Conservation (phyloP, 208 protist genomes). For the Leishmania lainsoni region DNA sequence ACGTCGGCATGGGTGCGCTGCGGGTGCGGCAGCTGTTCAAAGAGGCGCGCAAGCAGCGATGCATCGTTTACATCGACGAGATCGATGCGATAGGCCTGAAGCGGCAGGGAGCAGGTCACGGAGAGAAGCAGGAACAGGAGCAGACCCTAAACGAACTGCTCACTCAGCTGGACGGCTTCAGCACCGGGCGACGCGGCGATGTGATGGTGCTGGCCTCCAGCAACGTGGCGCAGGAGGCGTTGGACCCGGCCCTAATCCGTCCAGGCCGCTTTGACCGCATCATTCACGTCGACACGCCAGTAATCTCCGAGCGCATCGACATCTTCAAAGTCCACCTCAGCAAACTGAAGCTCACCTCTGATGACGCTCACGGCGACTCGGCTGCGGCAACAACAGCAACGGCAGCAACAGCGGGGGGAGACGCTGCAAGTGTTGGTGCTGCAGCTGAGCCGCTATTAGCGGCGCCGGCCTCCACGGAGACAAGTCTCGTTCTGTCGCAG, state of each 20-base stretch:
- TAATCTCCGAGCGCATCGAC: slow-evolving; percentile 92
- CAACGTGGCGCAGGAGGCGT: slow-evolving; percentile 92
- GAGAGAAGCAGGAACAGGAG: slow-evolving; percentile 95
- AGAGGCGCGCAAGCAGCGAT: slow-evolving; percentile 93
- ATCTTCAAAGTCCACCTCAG: slow-evolving; percentile 96
- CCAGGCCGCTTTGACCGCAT: slow-evolving; percentile 96
- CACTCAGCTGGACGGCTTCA: slow-evolving; percentile 97
- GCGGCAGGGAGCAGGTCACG: slow-evolving; percentile 59
- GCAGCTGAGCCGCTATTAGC: background rate
- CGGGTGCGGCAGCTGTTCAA: slow-evolving; percentile 95
- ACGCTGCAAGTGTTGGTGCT: background rate
- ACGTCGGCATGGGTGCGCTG: slow-evolving; percentile 94
- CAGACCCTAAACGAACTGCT: slow-evolving; percentile 98
- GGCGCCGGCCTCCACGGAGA: slow-evolving; percentile 1
- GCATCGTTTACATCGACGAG: slow-evolving; percentile 98
- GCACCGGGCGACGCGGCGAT: slow-evolving; percentile 53
- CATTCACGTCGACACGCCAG: slow-evolving; percentile 91
- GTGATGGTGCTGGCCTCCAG: slow-evolving; percentile 97
- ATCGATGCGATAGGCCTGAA: slow-evolving; percentile 97
- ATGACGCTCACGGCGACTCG: background rate
- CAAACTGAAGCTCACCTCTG: slow-evolving; percentile 64
- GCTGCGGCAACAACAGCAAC: background rate
- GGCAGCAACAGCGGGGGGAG: background rate
- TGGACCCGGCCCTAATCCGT: slow-evolving; percentile 92
- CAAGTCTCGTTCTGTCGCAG: slow-evolving; percentile 25